Percentiles rank a stretch among this genome's conserved stretches.
These are phyloP conservation scores for Umbelopsis isabellina DNA, from an alignment of 192 early-diverging fungal species.

Conservation along the genomic window DNA sequence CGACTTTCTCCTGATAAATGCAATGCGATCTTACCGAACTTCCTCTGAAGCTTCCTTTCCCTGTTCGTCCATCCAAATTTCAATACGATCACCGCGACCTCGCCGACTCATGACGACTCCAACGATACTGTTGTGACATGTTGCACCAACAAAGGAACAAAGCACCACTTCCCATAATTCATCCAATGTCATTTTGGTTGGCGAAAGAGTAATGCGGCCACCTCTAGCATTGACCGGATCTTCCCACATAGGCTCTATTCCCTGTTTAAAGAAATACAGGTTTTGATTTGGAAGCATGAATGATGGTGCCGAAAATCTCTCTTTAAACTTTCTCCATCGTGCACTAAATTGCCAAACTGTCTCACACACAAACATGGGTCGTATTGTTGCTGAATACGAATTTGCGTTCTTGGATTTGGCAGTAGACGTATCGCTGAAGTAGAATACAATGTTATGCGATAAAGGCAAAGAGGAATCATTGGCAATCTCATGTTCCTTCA, in stretches of 20 bases:
- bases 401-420: constrained; percentile 40
- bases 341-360: constrained; percentile 53
- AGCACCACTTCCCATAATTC: constrained; percentile 50
- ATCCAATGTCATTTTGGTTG: constrained; percentile 36
- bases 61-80: constrained; percentile 49
- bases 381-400: constrained; percentile 50
- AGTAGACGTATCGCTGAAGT: constrained; percentile 51
- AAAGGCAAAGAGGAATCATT: constrained; percentile 21
- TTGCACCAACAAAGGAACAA: constrained; percentile 50
- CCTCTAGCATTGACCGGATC: constrained; percentile 74
- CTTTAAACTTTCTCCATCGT: constrained; percentile 47
- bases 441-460: constrained; percentile 17
- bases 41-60: constrained; percentile 8
- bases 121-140: constrained; percentile 32
- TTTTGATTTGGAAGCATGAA: constrained; percentile 67
- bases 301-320: constrained; percentile 35
- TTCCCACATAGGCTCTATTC: constrained; percentile 82
- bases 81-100: constrained; percentile 51
- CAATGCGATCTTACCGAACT: not conserved
- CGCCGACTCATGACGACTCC: constrained; percentile 38
- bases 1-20: not conserved
- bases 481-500: constrained; percentile 19
- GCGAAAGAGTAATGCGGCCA: constrained; percentile 52
- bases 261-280: constrained; percentile 67
- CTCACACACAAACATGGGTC: constrained; percentile 47